These are phyloP conservation scores for Brachypodium distachyon DNA, from an alignment of 202 grass and related monocot species.

Conservation along the genomic window DNA sequence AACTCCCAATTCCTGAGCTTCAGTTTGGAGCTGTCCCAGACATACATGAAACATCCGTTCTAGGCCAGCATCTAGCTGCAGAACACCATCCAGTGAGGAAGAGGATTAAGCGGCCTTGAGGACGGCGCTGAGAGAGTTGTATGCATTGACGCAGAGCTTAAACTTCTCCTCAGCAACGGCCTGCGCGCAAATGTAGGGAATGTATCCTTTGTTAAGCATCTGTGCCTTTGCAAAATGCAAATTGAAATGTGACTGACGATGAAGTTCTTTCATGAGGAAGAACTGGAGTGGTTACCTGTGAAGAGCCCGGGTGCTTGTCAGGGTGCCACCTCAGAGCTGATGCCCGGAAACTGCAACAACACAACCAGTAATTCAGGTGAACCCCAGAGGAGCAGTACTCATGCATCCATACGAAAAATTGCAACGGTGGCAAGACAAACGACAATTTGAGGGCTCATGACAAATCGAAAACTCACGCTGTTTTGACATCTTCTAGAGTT, in stretches of 20 bases:
- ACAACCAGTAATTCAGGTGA: conserved; percentile 1
- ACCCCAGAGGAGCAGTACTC: neutral
- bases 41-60: neutral
- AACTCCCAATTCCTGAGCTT: neutral
- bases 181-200: conserved; percentile 32
- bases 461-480: conserved; percentile 38
- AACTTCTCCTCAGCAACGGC: conserved; percentile 75
- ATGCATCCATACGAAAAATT: neutral
- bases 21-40: neutral
- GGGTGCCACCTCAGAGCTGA: conserved; percentile 94
- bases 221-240: neutral
- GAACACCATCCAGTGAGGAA: neutral
- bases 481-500: conserved; percentile 83
- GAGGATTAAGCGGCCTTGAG: conserved; percentile 31
- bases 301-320: conserved; percentile 77
- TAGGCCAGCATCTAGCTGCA: neutral
- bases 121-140: conserved; percentile 57
- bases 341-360: conserved; percentile 45
- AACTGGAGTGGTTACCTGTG: conserved; percentile 43
- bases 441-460: conserved; percentile 12
- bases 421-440: conserved; percentile 4
- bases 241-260: neutral
- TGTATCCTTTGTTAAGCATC: neutral
- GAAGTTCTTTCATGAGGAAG: no score
- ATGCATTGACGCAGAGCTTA: conserved; percentile 75